Conservation (phyloP, 495 filamentous ascomycete species). For the Trichoderma erinaceum region DNA sequence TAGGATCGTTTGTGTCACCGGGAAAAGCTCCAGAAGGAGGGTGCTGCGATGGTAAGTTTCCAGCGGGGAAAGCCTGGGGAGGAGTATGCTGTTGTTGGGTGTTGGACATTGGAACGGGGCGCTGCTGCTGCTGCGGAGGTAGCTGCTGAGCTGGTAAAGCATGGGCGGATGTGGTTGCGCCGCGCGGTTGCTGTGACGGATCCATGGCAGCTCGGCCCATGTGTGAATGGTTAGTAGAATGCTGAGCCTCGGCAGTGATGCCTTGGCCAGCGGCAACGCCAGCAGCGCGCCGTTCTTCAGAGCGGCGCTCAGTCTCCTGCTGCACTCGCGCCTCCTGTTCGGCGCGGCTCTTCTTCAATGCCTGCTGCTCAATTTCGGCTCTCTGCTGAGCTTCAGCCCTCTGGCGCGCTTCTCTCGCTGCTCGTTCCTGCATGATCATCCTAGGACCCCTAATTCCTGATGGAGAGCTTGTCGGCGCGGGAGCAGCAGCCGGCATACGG, state of each 20-base stretch:
- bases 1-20: background rate
- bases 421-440: slow-evolving; percentile 69
- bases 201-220: background rate
- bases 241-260: slow-evolving; percentile 26
- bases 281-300: slow-evolving; percentile 50
- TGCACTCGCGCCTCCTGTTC: slow-evolving; percentile 50
- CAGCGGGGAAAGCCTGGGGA: background rate
- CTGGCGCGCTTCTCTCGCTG: slow-evolving; percentile 29
- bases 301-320: slow-evolving; percentile 45
- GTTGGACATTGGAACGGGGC: background rate
- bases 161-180: background rate
- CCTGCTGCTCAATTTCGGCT: slow-evolving; percentile 53
- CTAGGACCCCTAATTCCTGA: slow-evolving; percentile 54
- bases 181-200: background rate
- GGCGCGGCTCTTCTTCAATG: slow-evolving; percentile 40
- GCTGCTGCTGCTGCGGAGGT: slow-evolving; percentile 6
- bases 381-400: slow-evolving; percentile 53
- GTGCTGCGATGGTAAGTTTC: slow-evolving; percentile 18
- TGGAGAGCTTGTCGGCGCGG: slow-evolving; percentile 43
- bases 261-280: slow-evolving; percentile 47
- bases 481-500: slow-evolving; percentile 38
- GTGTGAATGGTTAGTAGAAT: slow-evolving; percentile 33
- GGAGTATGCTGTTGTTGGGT: slow-evolving; percentile 4
- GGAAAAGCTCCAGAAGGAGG: background rate
- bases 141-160: slow-evolving; percentile 19